A percentile compares a stretch with the other conserved stretches of the same genome.
Conservation (phyloP, 2,329 filamentous ascomycete species). For the Aspergillaceae sp. region DNA sequence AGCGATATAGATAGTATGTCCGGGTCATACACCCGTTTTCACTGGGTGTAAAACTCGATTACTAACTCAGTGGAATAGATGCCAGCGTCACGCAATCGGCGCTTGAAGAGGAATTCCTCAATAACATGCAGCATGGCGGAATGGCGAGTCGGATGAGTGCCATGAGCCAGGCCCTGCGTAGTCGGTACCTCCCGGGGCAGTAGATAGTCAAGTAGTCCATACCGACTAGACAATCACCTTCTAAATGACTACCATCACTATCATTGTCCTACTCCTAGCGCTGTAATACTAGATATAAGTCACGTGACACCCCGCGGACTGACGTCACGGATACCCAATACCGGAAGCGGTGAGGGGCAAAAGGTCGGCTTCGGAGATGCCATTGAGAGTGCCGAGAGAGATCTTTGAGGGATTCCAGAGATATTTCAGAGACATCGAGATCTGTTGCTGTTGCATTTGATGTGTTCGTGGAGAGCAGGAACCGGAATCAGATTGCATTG, state of each 20-base stretch:
- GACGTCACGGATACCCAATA: not conserved
- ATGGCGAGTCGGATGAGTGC: conserved; percentile 44
- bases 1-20: conserved; percentile 53
- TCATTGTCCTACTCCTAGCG: not conserved
- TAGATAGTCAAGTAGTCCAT: not conserved
- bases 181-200: conserved; percentile 31
- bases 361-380: not conserved
- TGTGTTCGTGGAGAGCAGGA: too few relatives aligned
- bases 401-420: too few relatives aligned
- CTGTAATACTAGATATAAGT: not conserved
- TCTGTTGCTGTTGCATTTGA: too few relatives aligned
- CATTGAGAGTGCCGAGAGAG: too few relatives aligned
- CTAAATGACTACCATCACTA: not conserved
- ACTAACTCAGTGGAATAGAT: conserved; percentile 31
- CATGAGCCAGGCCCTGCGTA: conserved; percentile 47
- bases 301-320: not conserved
- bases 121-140: conserved; percentile 48
- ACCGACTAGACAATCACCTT: too few relatives aligned
- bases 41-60: not conserved
- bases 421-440: too few relatives aligned
- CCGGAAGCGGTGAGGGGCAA: not conserved
- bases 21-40: not conserved
- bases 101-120: conserved; percentile 55
- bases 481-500: too few relatives aligned
- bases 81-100: conserved; percentile 57